Percentiles rank a stretch among this genome's conserved stretches.
These are phyloP conservation scores for Pythium folliculosum DNA, from an alignment of 352 stramenopile genomes.

Conservation along the genomic window DNA sequence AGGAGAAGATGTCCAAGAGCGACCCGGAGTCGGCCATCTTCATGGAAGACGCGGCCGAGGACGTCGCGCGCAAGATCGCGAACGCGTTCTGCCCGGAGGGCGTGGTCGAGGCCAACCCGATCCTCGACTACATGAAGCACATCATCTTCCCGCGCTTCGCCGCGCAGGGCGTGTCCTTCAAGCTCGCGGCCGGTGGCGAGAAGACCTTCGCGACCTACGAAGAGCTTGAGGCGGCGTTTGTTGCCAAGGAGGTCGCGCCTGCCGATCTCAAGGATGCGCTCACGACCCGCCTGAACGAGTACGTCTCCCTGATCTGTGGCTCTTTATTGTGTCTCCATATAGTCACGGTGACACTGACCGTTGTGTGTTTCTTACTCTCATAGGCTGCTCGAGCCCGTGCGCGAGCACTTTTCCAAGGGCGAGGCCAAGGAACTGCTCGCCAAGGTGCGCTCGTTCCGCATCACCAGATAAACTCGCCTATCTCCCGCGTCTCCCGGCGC, in stretches of 20 bases:
- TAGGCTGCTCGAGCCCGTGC: slow-evolving; percentile 95
- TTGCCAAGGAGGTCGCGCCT: slow-evolving; percentile 88
- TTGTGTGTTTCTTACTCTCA: slow-evolving; percentile 20
- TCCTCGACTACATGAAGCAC: slow-evolving; percentile 97
- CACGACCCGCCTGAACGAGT: slow-evolving; percentile 92
- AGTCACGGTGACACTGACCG: not conserved
- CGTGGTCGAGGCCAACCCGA: slow-evolving; percentile 92
- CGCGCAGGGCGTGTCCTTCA: slow-evolving; percentile 48
- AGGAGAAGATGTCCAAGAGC: slow-evolving; percentile 99
- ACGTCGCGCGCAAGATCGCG: slow-evolving; percentile 97
- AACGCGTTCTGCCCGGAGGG: slow-evolving; percentile 97
- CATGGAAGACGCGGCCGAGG: slow-evolving; percentile 96
- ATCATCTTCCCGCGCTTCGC: slow-evolving; percentile 93
- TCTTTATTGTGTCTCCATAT: not conserved
- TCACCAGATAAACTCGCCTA: slow-evolving; percentile 74
- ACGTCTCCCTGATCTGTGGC: slow-evolving; percentile 30
- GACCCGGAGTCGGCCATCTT: slow-evolving; percentile 98
- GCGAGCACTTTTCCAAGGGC: slow-evolving; percentile 95
- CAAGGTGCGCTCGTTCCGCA: slow-evolving; percentile 97
- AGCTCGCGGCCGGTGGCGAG: slow-evolving; percentile 45
- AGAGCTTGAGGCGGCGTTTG: slow-evolving; percentile 92
- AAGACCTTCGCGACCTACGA: slow-evolving; percentile 90
- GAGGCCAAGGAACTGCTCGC: slow-evolving; percentile 95
- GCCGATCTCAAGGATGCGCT: slow-evolving; percentile 94
- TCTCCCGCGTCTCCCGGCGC: too few relatives aligned